Evolutionary conservation across 176 grass and related monocot species (phyloP).

Genomic region (Ananas comosus): DNA sequence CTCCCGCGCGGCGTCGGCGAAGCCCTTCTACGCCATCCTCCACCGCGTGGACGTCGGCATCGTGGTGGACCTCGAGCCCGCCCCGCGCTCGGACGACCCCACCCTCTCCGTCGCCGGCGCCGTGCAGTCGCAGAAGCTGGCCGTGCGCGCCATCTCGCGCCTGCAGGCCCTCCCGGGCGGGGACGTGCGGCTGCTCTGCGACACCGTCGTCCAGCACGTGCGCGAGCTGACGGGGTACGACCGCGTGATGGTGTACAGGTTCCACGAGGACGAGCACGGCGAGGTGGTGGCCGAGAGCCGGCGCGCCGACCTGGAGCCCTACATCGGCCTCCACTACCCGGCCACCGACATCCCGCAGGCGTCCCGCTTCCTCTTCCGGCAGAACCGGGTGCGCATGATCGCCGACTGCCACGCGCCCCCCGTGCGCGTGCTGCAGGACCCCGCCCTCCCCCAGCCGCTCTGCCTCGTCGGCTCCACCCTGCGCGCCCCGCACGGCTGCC

Average conservation of each 20-base stretch:
- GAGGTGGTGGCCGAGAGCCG: conserved; percentile 81
- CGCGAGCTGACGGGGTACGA: conserved; percentile 88
- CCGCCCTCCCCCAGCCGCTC: conserved; percentile 50
- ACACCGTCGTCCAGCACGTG: conserved; percentile 72
- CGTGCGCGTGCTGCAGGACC: conserved; percentile 79
- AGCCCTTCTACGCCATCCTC: conserved; percentile 89
- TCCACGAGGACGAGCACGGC: conserved; percentile 94
- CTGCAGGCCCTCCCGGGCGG: conserved; percentile 80
- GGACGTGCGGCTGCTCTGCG: conserved; percentile 70
- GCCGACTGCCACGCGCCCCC: conserved; percentile 57
- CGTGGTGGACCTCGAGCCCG: conserved; percentile 82
- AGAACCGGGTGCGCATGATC: conserved; percentile 95
- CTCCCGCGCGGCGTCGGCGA: conserved; percentile 63
- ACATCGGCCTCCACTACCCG: conserved; percentile 89
- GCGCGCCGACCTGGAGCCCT: conserved; percentile 70
- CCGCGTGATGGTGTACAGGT: conserved; percentile 97
- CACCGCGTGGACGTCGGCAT: conserved; percentile 87
- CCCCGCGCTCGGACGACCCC: conserved; percentile 53
- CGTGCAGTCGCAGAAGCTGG: conserved; percentile 92
- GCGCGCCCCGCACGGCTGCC: conserved; percentile 71
- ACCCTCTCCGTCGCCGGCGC: conserved; percentile 66
- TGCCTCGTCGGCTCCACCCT: conserved; percentile 95
- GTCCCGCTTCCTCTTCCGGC: conserved; percentile 91
- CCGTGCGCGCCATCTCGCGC: conserved; percentile 81
- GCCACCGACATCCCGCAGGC: conserved; percentile 96